Evolutionary conservation across 1,284 basidiomycete genomes (phyloP).

Genomic region (Sporisorium sorghi): DNA sequence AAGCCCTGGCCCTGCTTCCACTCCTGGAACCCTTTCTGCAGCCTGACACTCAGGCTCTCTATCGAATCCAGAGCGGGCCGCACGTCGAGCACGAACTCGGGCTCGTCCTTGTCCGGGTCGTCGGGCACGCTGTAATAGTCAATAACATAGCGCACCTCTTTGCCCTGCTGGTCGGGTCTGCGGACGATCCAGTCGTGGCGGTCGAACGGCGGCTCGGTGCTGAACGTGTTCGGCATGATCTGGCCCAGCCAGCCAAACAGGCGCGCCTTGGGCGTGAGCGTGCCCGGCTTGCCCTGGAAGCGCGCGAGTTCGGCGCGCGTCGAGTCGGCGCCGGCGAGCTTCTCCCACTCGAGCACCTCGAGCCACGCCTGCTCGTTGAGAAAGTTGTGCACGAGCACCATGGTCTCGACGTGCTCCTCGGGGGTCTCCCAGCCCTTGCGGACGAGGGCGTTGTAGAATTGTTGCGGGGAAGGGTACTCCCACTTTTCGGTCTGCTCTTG

Average conservation of each 20-base stretch:
- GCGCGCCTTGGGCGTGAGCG: constrained; percentile 82
- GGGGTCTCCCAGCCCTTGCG: constrained; percentile 98
- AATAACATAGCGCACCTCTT: constrained; percentile 67
- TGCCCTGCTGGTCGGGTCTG: constrained; percentile 71
- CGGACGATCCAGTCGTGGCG: constrained; percentile 98
- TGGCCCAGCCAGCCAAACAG: constrained; percentile 85
- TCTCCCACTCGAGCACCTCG: constrained; percentile 94
- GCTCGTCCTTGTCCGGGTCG: constrained; percentile 61
- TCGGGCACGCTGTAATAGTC: constrained; percentile 66
- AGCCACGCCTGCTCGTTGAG: constrained; percentile 96
- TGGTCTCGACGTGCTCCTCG: constrained; percentile 93
- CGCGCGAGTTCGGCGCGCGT: constrained; percentile 76
- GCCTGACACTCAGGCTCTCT: constrained; percentile 45
- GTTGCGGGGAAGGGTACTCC: constrained; percentile 98
- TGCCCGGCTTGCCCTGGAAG: constrained; percentile 90
- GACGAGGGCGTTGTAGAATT: constrained; percentile 97
- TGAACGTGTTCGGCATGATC: constrained; percentile 88
- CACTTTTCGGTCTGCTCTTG: constrained; percentile 73
- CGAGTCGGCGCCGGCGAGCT: constrained; percentile 56
- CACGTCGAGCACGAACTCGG: constrained; percentile 63
- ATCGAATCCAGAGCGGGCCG: constrained; percentile 62
- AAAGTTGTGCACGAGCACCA: constrained; percentile 99
- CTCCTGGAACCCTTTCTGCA: constrained; percentile 56
- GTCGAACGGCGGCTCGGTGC: constrained; percentile 92
- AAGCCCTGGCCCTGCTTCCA: constrained; percentile 56